These are phyloP conservation scores for Pyrus betulifolia DNA, from an alignment of 306 rosid genomes.

Conservation along the genomic window DNA sequence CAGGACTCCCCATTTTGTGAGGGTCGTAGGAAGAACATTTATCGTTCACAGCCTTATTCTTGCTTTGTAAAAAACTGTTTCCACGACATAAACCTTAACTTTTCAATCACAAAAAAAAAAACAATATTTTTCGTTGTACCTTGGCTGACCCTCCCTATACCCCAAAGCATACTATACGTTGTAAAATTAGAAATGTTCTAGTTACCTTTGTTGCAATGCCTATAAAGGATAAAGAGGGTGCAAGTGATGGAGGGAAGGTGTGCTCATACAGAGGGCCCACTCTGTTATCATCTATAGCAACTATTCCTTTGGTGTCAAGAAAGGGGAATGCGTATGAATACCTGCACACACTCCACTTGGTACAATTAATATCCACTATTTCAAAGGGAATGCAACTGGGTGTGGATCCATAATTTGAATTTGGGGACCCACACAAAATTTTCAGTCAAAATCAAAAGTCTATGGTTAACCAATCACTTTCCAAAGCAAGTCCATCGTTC, in stretches of 20 bases:
- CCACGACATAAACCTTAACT: too few relatives aligned
- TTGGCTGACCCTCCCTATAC: too few relatives aligned
- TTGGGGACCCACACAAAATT: conserved; percentile 25
- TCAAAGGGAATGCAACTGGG: background rate
- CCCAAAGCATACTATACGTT: too few relatives aligned
- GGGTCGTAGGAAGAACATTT: too few relatives aligned
- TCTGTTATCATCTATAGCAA: conserved; percentile 73
- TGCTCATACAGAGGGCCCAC: conserved; percentile 95
- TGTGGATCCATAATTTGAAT: conserved; percentile 9
- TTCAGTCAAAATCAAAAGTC: background rate
- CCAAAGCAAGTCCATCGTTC: background rate
- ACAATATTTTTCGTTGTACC: too few relatives aligned
- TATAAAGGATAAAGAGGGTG: conserved; percentile 82
- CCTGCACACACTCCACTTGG: conserved; percentile 39
- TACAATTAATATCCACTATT: background rate
- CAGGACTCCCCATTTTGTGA: too few relatives aligned
- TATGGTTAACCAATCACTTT: conserved; percentile 32
- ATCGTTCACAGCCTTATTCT: too few relatives aligned
- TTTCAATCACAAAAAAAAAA: too few relatives aligned
- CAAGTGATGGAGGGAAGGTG: conserved; percentile 88
- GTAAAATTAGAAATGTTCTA: background rate
- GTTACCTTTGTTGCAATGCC: conserved; percentile 85
- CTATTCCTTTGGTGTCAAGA: conserved; percentile 94
- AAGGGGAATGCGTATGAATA: conserved; percentile 88
- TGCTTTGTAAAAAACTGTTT: too few relatives aligned